Evolutionary conservation across 495 filamentous ascomycete species (phyloP), one percentile per base, ranked within the genome.

Genomic region (Daldinia grandis): DNA sequence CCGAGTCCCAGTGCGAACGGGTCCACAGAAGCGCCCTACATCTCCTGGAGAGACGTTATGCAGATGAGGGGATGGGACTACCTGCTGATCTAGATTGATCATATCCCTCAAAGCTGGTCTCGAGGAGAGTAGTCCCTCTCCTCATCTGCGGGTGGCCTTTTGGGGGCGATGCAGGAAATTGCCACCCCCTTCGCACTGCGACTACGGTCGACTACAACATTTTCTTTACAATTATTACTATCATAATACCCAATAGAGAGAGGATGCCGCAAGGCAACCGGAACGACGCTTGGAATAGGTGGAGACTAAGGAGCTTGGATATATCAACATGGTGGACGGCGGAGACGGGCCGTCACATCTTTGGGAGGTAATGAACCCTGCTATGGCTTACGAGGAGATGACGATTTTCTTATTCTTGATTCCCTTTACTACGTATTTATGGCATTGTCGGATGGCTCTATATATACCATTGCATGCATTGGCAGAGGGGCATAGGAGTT

Each of bases 1-100:
- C 80, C 79, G 57, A 73, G 78, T 67, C 74, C 81, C 76, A 76
- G 75, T 51, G 72, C 78, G 27, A 78, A 76, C 61, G 81, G 78
- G 40, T 66, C 80, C 37, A 68, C 76, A 54, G 79, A 79, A 73
- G 80, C 77, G 31, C 81, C 84, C 78, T 87, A 89, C 81, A 87
- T 95, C 75, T 92, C 93, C 86, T 99, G 95, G 95, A 86, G 95
- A 81, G 93, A 98, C 80, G 85, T 95, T 68, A 98, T 98, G 95
- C 87, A 87, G 81, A 89, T 89, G 78, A 95, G 95, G 80, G 89
- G 89, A 72, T 97, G 93, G 94, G 91, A 95, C 76, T 95, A 92
- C 83, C 83, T 99, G 76, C 86, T 99, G 78, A 93, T 98, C 76
- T 97, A 85, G 83, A 69, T 27, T 56, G 63, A 68, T 70, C 68